phyloP scores from a whole-genome alignment of 768 basidiomycete species.

The Boletus fagicola region DNA sequence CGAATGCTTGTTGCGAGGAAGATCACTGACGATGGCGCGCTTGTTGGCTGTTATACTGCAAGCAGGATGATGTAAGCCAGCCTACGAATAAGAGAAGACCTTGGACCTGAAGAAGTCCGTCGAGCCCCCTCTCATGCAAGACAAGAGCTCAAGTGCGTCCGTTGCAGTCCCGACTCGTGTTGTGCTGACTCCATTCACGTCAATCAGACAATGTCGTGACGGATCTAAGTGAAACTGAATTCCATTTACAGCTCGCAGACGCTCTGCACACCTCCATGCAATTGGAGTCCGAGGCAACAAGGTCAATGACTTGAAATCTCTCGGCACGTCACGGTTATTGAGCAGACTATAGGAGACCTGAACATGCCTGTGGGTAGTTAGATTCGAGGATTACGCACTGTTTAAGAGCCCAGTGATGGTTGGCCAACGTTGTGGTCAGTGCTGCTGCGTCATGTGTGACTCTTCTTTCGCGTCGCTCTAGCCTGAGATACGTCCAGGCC shows the following conservation, averaged over 20 bases:
- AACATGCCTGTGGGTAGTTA: background rate
- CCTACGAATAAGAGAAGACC: background rate
- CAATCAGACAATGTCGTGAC: background rate
- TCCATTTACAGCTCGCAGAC: background rate
- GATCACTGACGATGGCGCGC: background rate
- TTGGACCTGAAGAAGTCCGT: background rate
- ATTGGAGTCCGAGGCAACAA: background rate
- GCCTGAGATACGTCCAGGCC: background rate
- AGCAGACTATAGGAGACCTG: background rate
- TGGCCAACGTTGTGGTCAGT: background rate
- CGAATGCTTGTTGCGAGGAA: background rate
- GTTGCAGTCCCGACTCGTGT: background rate
- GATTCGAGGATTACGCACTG: background rate
- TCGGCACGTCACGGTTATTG: background rate
- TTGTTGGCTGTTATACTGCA: background rate
- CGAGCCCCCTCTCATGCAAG: background rate
- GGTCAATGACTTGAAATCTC: background rate
- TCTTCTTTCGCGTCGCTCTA: background rate
- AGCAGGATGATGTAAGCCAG: background rate
- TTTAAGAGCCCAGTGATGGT: background rate
- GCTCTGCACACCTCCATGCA: background rate
- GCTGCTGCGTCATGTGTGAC: no score
- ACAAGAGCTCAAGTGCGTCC: background rate
- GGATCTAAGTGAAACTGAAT: background rate
- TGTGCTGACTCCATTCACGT: background rate